Conservation (phyloP, 2,329 filamentous ascomycete genomes). For the Torrubiella hemipterigena region DNA sequence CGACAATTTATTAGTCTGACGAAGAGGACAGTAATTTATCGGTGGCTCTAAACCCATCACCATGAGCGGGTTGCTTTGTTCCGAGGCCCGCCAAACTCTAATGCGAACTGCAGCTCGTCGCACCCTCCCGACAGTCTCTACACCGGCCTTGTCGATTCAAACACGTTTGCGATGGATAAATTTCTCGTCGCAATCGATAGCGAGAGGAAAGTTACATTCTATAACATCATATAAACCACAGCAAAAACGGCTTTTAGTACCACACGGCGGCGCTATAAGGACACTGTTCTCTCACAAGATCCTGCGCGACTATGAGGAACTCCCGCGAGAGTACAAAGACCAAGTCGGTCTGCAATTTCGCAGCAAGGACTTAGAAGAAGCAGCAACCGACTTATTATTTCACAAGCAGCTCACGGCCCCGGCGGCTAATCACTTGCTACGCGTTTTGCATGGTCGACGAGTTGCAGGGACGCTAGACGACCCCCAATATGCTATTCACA, state of each 20-base stretch:
- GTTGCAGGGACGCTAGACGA: conserved; percentile 54
- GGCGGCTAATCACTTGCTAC: conserved; percentile 40
- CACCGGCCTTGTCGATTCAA: neutral
- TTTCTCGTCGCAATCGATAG: too few relatives aligned
- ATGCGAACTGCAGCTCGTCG: neutral
- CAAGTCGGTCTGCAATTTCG: conserved; percentile 41
- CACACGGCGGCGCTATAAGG: too few relatives aligned
- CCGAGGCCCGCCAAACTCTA: neutral
- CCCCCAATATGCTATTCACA: conserved; percentile 36
- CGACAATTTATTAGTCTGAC: too few relatives aligned
- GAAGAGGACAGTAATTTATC: too few relatives aligned
- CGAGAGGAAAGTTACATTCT: too few relatives aligned
- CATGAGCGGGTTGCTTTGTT: neutral
- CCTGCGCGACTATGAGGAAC: conserved; percentile 41
- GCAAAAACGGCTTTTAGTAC: too few relatives aligned
- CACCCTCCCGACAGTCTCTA: neutral
- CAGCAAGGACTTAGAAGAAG: conserved; percentile 31
- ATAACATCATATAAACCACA: too few relatives aligned
- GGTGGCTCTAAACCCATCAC: too few relatives aligned
- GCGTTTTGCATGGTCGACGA: conserved; percentile 49
- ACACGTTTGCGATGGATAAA: too few relatives aligned
- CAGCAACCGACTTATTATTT: conserved; percentile 37
- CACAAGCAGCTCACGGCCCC: conserved; percentile 30
- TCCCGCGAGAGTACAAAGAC: conserved; percentile 47
- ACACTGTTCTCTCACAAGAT: conserved; percentile 23